A percentile compares a stretch with the other conserved stretches of the same genome.
Evolutionary conservation across 805 yeast species (phyloP).

Genomic region (Sugiyamaella americana): DNA sequence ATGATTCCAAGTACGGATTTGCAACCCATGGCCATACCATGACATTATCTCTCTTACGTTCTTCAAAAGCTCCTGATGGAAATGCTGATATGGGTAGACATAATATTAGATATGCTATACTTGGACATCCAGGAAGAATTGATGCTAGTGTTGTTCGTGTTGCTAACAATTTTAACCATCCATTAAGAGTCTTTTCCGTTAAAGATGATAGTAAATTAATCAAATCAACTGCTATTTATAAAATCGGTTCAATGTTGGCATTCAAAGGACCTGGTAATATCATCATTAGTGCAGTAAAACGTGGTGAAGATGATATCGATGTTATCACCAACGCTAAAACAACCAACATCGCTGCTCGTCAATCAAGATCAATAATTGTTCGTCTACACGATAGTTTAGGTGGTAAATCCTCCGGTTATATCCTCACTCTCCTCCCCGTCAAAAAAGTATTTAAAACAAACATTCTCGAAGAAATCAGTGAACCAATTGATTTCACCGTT

Average conservation of each 20-base stretch:
- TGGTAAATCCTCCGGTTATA: slow-evolving; percentile 53
- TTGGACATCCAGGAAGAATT: slow-evolving; percentile 71
- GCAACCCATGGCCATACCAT: slow-evolving; percentile 84
- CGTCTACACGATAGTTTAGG: slow-evolving; percentile 87
- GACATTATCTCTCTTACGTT: slow-evolving; percentile 77
- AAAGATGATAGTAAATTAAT: slow-evolving; percentile 15
- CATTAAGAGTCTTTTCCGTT: slow-evolving; percentile 21
- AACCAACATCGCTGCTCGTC: slow-evolving; percentile 4
- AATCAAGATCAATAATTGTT: slow-evolving; percentile 49
- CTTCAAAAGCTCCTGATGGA: slow-evolving; percentile 93
- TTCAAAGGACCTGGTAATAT: slow-evolving; percentile 51
- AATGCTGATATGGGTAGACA: slow-evolving; percentile 94
- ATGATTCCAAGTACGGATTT: slow-evolving; percentile 86
- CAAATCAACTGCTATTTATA: not conserved
- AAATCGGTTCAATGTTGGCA: slow-evolving; percentile 16
- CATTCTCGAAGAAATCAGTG: slow-evolving; percentile 22
- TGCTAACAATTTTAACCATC: slow-evolving; percentile 75
- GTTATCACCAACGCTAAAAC: slow-evolving; percentile 31
- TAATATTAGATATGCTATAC: slow-evolving; percentile 70
- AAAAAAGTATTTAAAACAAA: slow-evolving; percentile 44
- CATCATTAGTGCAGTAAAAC: slow-evolving; percentile 68
- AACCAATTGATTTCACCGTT: slow-evolving; percentile 5
- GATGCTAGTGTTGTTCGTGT: slow-evolving; percentile 59
- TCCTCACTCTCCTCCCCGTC: slow-evolving; percentile 48
- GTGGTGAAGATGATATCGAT: slow-evolving; percentile 75